Evolutionary conservation across 2,329 filamentous ascomycete genomes (phyloP), one percentile per base, ranked within the genome.

Genomic region (Pseudocercospora musae): DNA sequence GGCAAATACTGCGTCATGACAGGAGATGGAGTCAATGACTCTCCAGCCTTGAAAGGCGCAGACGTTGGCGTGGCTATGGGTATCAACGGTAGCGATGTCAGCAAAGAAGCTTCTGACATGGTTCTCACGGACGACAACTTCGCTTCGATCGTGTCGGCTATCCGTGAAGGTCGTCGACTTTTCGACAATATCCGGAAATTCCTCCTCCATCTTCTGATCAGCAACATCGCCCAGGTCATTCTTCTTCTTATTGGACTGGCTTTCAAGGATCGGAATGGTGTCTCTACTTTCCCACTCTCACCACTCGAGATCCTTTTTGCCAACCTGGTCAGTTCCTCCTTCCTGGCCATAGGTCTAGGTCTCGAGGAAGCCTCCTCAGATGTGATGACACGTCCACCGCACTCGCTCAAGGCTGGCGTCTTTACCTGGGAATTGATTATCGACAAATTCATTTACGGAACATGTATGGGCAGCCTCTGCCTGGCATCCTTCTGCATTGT

Each of bases 151-250:
- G 75, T 80, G 37, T 77, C 77, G 57, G 78, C 78, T 18, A 78
- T 80, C 58, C 76, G 78, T 64, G 78, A 80, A 67, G 78, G 78
- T 7, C 77, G 78, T 27, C 74, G 77, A 33, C 74, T 80, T 59
- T 80, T 80, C 60, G 78, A 79, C 73, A 81, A 81, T 62, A 79
- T 80, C 46, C 76, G 80, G 61, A 79, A 79, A 68, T 80, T 81
- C 72, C 68, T 81, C n/a, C 77, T 81, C 67, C 79, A 81, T 64
- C 74, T 81, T 15, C 76, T 81, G 69, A 78, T 79, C 71, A 79
- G 76, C 59, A 81, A 81, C 64, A 80, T 81, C 62, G 76, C 79
- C 1, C 79, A 81, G 69, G 78, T 80, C 42, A 77, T 80, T 63
- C 75, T 80, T 13, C 77, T 81, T 4, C 72, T 81, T 11, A 77